Evolutionary conservation across 1,139 yeast genomes (phyloP), one percentile per base, ranked within the genome.

Genomic region (Diutina mesorugosa): DNA sequence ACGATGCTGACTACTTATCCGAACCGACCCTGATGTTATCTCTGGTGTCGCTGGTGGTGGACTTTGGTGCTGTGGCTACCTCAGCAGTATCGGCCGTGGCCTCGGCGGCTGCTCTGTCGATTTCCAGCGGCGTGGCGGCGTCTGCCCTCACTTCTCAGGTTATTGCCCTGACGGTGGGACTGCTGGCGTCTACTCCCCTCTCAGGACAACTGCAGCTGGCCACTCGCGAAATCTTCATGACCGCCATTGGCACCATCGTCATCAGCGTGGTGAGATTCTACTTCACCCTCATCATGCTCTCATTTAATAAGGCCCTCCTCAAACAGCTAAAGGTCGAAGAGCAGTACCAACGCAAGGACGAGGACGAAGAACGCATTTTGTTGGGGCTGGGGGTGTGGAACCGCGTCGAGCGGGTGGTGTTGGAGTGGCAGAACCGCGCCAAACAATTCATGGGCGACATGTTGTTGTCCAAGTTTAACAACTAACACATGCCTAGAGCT

Each of bases 191-290:
- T 45, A 10, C 47, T 12, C 41, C 41, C 1, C 6, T 68, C 41
- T 61, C 72, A 2, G 69, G 76, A 12, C 87, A 85, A 64, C 81
- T 90, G 52, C 91, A 93, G 1, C 76, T 90, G 0, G 79, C 84
- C 51, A 74, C 79, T 1, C 81, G 89, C 64, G 97, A 90, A 66
- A 77, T 88, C 57, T 82, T 85, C 56, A 74, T 85, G 62, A 87
- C 90, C 2, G 72, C 84, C 30, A 67, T 82, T 16, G 71, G 84
- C 21, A 83, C 89, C 0, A 64, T 85, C 4, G 66, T 74, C 12
- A 74, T 86, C 32, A 71, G 82, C n/a, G 71, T 72, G 8, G 66
- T 78, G 41, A 76, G 96, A 59, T 60, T 85, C 53, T 88, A 90
- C 69, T 87, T 85, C 69, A 81, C 84, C 55, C 71, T 85, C 59